Base-by-base conservation (phyloP, 805 yeast genomes). In the Soucietia sequanensis region DNA sequence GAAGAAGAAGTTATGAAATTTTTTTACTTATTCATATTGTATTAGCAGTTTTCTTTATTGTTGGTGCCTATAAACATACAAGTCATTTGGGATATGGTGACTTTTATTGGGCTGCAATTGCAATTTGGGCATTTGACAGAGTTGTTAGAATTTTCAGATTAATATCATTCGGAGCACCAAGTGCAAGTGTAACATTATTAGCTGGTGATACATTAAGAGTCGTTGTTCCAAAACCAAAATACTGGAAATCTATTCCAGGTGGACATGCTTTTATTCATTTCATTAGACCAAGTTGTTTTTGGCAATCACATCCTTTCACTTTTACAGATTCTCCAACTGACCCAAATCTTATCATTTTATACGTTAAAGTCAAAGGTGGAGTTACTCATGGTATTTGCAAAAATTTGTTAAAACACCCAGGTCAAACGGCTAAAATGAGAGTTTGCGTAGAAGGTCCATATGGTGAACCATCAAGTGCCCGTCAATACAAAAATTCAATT, bases 31-130 rank as follows among this genome's bases (percentile, higher is more conserved):
- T 49, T n/a, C 70, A 65, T 44, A 62, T 59, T 27, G 28, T 56
- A 8, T 38, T 64, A 49, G 68, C 62, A 6, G 48, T 51, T 3
- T 39, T 69, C 5, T 79, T 80, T 52, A 61, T 80, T 31, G 66
- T 66, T 10, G 74, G 76, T 33, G 69, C 75, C 34, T 84, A 78
- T 75, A 61, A 64, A 25, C 95, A 86, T 55, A 51, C 56, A 38
- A 31, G 32, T 20, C 48, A 54, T 46, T 61, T 47, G 35, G 51
- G 48, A 5, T 54, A 34, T 47, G 43, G 39, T 22, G 40, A 44
- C 20, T 58, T 48, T 43, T 52, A 46, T 39, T 51, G 45, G 34
- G 58, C 64, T 22, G 57, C 65, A 4, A 42, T 53, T 23, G 64
- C 65, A 6, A 48, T 63, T 5, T 66, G 72, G 72, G 56, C 37